These are phyloP conservation scores for Hypoxylon trugodes DNA, from an alignment of 495 filamentous ascomycete species.

Conservation along the genomic window DNA sequence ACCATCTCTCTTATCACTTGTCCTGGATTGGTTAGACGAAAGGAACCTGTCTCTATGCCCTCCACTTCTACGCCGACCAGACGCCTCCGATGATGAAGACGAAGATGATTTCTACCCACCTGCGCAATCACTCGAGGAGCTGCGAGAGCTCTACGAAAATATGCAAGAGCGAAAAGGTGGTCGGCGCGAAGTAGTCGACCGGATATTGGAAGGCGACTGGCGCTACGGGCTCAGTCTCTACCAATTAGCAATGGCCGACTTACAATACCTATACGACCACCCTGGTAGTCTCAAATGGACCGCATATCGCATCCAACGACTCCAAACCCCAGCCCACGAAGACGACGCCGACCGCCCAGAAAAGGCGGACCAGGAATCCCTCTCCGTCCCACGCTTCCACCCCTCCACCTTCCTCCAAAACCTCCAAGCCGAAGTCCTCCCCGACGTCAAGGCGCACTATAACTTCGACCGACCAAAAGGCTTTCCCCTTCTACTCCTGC, in stretches of 20 bases:
- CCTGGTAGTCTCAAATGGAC: conserved; percentile 77
- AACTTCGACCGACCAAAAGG: conserved; percentile 70
- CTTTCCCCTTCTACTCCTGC: conserved; percentile 73
- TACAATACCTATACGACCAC: conserved; percentile 81
- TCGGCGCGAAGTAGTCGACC: conserved; percentile 77
- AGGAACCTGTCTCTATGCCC: conserved; percentile 63
- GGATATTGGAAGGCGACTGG: conserved; percentile 85
- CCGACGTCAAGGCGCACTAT: conserved; percentile 82
- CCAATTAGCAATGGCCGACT: conserved; percentile 81
- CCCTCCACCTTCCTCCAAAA: conserved; percentile 75
- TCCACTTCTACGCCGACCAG: conserved; percentile 58
- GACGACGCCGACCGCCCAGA: conserved; percentile 44
- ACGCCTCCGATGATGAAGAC: conserved; percentile 56
- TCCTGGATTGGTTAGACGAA: conserved; percentile 76
- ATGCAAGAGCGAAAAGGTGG: conserved; percentile 67
- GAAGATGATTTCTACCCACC: conserved; percentile 67
- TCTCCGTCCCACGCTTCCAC: conserved; percentile 74
- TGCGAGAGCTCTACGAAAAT: conserved; percentile 67
- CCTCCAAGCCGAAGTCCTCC: conserved; percentile 74
- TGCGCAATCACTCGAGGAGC: conserved; percentile 65
- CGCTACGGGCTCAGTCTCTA: conserved; percentile 77
- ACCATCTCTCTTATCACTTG: conserved; percentile 71
- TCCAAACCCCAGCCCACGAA: conserved; percentile 47
- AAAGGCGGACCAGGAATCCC: conserved; percentile 51
- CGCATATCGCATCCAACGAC: conserved; percentile 65